Percentiles rank a stretch among this genome's conserved stretches.
phyloP scores from a whole-genome alignment of 2,329 filamentous ascomycete genomes.

The Pseudocercospora musae region DNA sequence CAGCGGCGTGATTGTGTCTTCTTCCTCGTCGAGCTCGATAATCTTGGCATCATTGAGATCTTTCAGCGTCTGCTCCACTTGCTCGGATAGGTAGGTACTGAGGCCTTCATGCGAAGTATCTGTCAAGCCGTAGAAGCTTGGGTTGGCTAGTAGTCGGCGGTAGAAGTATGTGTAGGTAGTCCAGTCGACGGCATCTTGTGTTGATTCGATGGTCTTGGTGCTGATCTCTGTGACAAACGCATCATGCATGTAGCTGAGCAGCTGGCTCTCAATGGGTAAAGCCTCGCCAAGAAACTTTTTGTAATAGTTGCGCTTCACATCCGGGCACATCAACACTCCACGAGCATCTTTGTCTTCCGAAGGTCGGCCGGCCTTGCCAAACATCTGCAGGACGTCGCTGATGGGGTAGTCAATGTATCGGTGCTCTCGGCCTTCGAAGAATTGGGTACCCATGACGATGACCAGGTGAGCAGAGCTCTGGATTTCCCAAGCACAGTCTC shows the following conservation, averaged over 20 bases:
- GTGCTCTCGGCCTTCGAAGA: slow-evolving; percentile 93
- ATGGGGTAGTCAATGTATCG: slow-evolving; percentile 95
- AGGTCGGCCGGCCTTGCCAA: slow-evolving; percentile 82
- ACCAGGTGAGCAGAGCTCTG: slow-evolving; percentile 85
- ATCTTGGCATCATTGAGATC: slow-evolving; percentile 92
- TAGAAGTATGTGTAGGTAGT: slow-evolving; percentile 99
- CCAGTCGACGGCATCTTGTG: slow-evolving; percentile 97
- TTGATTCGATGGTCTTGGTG: slow-evolving; percentile 91
- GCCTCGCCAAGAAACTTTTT: slow-evolving; percentile 98
- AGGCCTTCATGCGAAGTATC: slow-evolving; percentile 88
- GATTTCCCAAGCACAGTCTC: slow-evolving; percentile 96
- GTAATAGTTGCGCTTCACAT: slow-evolving; percentile 95
- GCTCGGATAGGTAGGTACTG: slow-evolving; percentile 89
- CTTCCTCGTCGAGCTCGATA: slow-evolving; percentile 84
- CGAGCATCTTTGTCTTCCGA: slow-evolving; percentile 75
- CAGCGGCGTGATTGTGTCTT: slow-evolving; percentile 81
- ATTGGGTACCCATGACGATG: slow-evolving; percentile 96
- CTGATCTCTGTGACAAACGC: slow-evolving; percentile 97
- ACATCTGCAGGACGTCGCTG: slow-evolving; percentile 95
- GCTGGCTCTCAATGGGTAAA: slow-evolving; percentile 88
- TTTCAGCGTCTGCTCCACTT: slow-evolving; percentile 88
- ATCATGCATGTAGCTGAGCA: slow-evolving; percentile 88
- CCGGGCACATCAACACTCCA: slow-evolving; percentile 94
- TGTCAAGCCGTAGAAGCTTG: slow-evolving; percentile 89
- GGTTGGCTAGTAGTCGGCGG: slow-evolving; percentile 87